phyloP scores from a whole-genome alignment of 768 basidiomycete species.

The Trametes gibbosa region DNA sequence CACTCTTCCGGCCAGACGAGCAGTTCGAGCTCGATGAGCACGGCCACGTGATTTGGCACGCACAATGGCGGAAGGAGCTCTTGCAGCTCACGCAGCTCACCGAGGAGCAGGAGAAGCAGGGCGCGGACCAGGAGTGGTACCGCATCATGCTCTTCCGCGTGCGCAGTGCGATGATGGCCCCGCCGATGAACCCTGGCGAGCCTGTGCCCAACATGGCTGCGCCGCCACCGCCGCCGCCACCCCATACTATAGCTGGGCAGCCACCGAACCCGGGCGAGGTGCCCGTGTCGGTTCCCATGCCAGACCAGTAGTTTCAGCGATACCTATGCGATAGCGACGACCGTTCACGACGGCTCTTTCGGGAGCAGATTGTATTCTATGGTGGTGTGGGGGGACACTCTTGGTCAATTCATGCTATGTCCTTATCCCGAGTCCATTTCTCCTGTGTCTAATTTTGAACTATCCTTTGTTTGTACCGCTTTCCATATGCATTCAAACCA shows the following conservation, averaged over 20 bases:
- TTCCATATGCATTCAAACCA: neutral
- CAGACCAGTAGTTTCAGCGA: conserved; percentile 5
- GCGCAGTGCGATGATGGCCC: conserved; percentile 64
- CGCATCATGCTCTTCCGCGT: conserved; percentile 83
- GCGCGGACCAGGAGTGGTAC: conserved; percentile 82
- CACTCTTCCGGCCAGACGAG: conserved; percentile 65
- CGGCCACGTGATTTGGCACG: conserved; percentile 77
- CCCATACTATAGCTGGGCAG: conserved; percentile 23
- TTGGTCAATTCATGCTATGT: conserved; percentile 6
- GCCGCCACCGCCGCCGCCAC: conserved; percentile 15
- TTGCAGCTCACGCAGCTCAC: conserved; percentile 73
- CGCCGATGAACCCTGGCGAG: conserved; percentile 26
- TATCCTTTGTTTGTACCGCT: neutral
- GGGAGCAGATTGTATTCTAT: neutral
- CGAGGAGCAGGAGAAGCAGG: conserved; percentile 77
- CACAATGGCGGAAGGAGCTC: conserved; percentile 80
- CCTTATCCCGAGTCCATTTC: conserved; percentile 4
- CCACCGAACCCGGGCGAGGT: conserved; percentile 24
- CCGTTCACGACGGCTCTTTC: neutral
- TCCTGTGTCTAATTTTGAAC: neutral
- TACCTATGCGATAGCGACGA: neutral
- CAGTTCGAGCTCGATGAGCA: conserved; percentile 71
- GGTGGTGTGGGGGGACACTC: neutral
- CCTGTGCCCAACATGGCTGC: conserved; percentile 19
- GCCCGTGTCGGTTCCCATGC: conserved; percentile 8